Conservation (phyloP, 2,329 filamentous ascomycete species). For the Grosmannia serpens region DNA sequence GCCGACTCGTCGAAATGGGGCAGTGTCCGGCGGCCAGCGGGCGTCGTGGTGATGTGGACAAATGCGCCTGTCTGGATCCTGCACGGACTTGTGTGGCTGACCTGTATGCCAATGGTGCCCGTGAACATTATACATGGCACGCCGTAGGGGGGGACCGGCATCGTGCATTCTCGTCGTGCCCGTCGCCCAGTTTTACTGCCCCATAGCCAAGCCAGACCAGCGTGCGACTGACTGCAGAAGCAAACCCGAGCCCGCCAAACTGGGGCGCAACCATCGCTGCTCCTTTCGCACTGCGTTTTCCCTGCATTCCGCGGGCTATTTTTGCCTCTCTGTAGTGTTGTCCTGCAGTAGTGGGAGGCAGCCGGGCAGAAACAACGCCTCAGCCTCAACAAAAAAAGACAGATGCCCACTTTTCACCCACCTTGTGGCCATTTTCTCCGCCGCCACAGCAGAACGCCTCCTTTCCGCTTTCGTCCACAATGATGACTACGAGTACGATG, state of each 20-base stretch:
- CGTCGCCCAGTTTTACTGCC: not conserved
- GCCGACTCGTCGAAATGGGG: not conserved
- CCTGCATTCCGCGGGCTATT: not conserved
- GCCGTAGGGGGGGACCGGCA: too few relatives aligned
- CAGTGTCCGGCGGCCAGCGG: not conserved
- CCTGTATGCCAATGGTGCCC: too few relatives aligned
- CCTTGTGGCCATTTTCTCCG: not conserved
- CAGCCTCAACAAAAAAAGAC: constrained; percentile 2
- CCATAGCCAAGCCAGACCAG: not conserved
- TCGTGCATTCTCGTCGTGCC: too few relatives aligned
- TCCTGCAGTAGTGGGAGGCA: constrained; percentile 9
- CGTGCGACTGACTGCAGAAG: not conserved
- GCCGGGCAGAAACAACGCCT: not conserved
- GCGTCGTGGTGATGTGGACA: not conserved
- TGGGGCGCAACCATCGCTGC: constrained; percentile 1
- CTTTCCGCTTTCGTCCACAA: not conserved
- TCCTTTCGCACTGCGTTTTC: not conserved
- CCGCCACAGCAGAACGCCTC: not conserved
- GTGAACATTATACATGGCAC: too few relatives aligned
- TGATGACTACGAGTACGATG: too few relatives aligned
- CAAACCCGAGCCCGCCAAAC: constrained; percentile 1
- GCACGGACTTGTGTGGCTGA: not conserved
- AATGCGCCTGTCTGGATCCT: not conserved
- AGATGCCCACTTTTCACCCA: not conserved
- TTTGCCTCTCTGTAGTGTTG: not conserved